phyloP scores from a whole-genome alignment of 2,329 filamentous ascomycete genomes.

The Alternaria solani region DNA sequence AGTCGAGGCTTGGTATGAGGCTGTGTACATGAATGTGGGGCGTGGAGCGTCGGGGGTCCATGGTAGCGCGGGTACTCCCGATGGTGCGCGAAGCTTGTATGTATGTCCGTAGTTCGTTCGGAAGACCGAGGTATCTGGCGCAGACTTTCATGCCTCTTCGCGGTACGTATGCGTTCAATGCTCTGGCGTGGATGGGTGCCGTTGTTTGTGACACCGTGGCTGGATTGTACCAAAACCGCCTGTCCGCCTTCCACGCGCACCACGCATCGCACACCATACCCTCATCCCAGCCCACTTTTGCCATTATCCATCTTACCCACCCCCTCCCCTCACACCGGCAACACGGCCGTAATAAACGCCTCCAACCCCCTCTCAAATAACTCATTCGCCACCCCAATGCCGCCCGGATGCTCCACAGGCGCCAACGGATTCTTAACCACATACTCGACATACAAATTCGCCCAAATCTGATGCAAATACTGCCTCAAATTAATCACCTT shows the following conservation, averaged over 20 bases:
- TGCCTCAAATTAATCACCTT: conserved; percentile 89
- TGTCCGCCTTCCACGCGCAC: background rate
- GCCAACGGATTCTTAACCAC: conserved; percentile 72
- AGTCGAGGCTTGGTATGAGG: conserved; percentile 10
- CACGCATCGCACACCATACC: background rate
- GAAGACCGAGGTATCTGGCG: background rate
- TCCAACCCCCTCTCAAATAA: conserved; percentile 73
- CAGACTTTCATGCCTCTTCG: background rate
- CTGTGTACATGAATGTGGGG: conserved; percentile 20
- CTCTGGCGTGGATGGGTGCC: too few species aligned
- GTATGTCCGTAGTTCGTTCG: background rate
- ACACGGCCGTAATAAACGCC: conserved; percentile 70
- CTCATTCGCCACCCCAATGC: conserved; percentile 70
- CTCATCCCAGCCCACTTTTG: background rate
- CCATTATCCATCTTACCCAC: background rate
- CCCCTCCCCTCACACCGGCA: conserved; percentile 38
- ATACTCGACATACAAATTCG: conserved; percentile 97
- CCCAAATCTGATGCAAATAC: conserved; percentile 97
- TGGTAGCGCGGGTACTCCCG: background rate
- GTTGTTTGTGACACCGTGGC: too few species aligned
- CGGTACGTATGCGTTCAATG: too few species aligned
- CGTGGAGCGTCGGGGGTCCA: background rate
- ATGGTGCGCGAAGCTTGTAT: conserved; percentile 38
- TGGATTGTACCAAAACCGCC: background rate
- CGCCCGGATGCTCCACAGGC: conserved; percentile 67